Evolutionary conservation across 129 eudicot species (phyloP).

Genomic region (Glebionis coronaria): DNA sequence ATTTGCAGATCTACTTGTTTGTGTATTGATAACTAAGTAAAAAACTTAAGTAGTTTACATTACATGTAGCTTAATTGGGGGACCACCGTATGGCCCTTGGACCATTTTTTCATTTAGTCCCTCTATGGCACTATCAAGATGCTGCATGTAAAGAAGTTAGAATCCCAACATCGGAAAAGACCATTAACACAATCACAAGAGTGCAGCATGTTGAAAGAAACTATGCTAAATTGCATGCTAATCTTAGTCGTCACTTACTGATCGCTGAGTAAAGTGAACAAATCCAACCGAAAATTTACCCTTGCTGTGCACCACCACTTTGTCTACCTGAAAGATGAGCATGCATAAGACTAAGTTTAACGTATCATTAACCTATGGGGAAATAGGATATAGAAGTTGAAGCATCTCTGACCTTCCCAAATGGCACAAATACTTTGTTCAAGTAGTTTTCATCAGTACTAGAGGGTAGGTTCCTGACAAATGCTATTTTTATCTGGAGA

Average conservation of each 20-base stretch:
- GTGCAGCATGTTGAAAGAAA: not conserved
- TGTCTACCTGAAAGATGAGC: constrained; percentile 64
- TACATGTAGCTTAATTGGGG: constrained; percentile 57
- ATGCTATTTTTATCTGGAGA: constrained; percentile 73
- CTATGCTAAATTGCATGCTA: not conserved
- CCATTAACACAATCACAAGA: not conserved
- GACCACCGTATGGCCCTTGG: constrained; percentile 61
- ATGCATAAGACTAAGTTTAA: constrained; percentile 15
- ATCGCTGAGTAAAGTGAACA: constrained; percentile 62
- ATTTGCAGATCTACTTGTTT: constrained; percentile 12
- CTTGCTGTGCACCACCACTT: constrained; percentile 57
- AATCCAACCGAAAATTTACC: constrained; percentile 63
- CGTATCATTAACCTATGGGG: not conserved
- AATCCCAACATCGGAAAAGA: not conserved
- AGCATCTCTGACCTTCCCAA: constrained; percentile 54
- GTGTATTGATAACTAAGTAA: not conserved
- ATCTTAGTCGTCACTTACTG: constrained; percentile 40
- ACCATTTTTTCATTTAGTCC: constrained; percentile 59
- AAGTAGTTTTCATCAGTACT: constrained; percentile 65
- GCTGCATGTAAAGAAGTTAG: constrained; percentile 36
- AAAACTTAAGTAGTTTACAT: constrained; percentile 9
- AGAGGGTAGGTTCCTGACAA: constrained; percentile 63
- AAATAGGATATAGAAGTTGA: not conserved
- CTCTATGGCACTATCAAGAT: constrained; percentile 64
- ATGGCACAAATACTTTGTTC: constrained; percentile 53